Evolutionary conservation across 345 rosid genomes (phyloP), one percentile per base, ranked within the genome.

Genomic region (Populus tremula): DNA sequence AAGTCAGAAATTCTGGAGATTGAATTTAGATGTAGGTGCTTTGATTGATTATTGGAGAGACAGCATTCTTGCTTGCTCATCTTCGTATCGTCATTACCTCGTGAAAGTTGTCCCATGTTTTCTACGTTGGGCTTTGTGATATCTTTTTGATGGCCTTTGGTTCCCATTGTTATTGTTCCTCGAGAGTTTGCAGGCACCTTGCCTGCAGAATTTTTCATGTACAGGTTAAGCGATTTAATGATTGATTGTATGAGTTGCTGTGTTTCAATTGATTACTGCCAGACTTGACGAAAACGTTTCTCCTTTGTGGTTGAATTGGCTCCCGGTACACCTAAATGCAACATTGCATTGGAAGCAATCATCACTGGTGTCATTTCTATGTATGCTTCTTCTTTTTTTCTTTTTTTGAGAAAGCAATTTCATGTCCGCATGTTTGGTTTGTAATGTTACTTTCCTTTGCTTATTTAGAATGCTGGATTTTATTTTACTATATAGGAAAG

Each of bases 1-100:
- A 11, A 71, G 76, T 50, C 79, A 53, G 73, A 73, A 47, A 33
- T 38, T 50, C 36, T 74, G 71, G 67, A 69, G n/a, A 76, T 76
- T 74, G 61, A 29, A 43, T 65, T 72, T 65, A 65, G 71, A 41
- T 70, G 43, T 63, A 23, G 69, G 62, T 62, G 47, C 20, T 76
- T 67, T 39, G 61, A 75, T 76, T 67, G 67, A 78, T 70, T 54
- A 43, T 70, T 67, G 25, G 13, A 74, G 70, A 69, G 53, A 72
- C 56, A 61, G 71, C 76, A 61, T 25, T 16, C 56, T 69, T 68
- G 35, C 78, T 61, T 62, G 14, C 53, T 38, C 61, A 36, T 77
- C 41, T 72, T 10, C n/a, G 12, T 6, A 71, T 6, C 41, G 70
- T 14, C 77, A 65, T 69, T 45, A 53, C 35, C 77, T 5, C 2